Evolutionary conservation across 129 eudicot species (phyloP), one percentile per base, ranked within the genome.

Genomic region (Cynara cardunculus): DNA sequence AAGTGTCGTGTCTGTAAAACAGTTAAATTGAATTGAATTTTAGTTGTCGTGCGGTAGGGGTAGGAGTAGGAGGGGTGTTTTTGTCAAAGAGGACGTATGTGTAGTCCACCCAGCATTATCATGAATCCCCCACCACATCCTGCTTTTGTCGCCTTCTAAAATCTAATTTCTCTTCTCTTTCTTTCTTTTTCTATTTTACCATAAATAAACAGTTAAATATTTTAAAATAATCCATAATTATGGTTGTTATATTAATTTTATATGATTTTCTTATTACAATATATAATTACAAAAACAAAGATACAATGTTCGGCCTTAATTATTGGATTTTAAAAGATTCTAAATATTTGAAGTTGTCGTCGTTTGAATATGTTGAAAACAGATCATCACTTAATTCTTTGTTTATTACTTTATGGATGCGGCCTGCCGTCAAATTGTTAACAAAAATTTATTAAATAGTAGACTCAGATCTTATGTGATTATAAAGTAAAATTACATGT

Each of bases 61-160:
- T 34, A 2, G 39, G 39, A 34, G 46, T 0, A 10, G 46, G 9
- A 37, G 13, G 12, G 74, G 74, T 18, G 24, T 41, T 12, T 37
- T 67, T 26, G 31, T 78, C 35, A 25, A 53, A 78, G 28, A 68
- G 44, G 24, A 3, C 19, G 82, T 68, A 77, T 83, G 82, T 49
- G 9, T 83, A 83, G 82, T 82, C 86, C 82, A 83, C 82, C 68
- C n/a, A 77, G 7, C 82, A 77, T 78, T 46, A 83, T 83, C 12
- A 74, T 68, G 30, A 83, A 39, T 72, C 79, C 83, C 81, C 87
- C 87, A 75, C 85, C 74, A 84, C 84, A 66, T 79, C 16, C 74
- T 79, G 71, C 84, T 84, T 79, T 84, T 84, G 84, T 84, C 87
- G 71, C 19, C 84, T 84, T 66, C 75, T 46, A 64, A n/a, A n/a